These are phyloP conservation scores for Leccinum longicurvipes DNA, from an alignment of 768 basidiomycete species.

Conservation along the genomic window DNA sequence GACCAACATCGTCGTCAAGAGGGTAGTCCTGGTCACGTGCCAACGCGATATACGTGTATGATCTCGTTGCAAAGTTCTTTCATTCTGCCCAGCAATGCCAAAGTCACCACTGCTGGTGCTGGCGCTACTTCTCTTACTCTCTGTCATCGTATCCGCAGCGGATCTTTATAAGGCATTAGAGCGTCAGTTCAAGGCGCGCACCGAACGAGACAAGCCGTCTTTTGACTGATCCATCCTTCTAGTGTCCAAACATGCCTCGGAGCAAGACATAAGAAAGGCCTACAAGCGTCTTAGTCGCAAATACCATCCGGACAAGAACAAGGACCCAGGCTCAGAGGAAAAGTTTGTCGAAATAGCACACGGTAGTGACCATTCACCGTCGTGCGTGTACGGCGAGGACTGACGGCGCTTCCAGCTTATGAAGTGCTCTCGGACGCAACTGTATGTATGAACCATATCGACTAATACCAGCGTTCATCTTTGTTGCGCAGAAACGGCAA, in stretches of 20 bases:
- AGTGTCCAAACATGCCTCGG: conserved; percentile 76
- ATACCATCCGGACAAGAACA: conserved; percentile 96
- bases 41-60: conserved; percentile 29
- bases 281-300: conserved; percentile 88
- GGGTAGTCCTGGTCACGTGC: conserved; percentile 24
- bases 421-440: conserved; percentile 88
- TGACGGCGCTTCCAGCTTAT: conserved; percentile 56
- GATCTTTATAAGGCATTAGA: conserved; percentile 85
- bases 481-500: conserved; percentile 66
- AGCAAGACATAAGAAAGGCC: conserved; percentile 86
- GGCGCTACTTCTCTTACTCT: conserved; percentile 32
- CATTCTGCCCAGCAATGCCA: conserved; percentile 19
- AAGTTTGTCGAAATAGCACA: conserved; percentile 90
- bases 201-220: conserved; percentile 12
- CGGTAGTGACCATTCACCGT: conserved; percentile 47
- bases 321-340: conserved; percentile 73
- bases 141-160: conserved; percentile 41
- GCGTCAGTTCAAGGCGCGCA: conserved; percentile 52
- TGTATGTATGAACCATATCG: conserved; percentile 40
- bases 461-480: background rate
- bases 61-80: conserved; percentile 1
- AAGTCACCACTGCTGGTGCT: conserved; percentile 24
- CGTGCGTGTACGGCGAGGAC: background rate
- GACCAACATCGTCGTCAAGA: conserved; percentile 15
- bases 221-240: conserved; percentile 20